phyloP scores from a whole-genome alignment of 768 basidiomycete genomes.

The Boletellus ananiceps region DNA sequence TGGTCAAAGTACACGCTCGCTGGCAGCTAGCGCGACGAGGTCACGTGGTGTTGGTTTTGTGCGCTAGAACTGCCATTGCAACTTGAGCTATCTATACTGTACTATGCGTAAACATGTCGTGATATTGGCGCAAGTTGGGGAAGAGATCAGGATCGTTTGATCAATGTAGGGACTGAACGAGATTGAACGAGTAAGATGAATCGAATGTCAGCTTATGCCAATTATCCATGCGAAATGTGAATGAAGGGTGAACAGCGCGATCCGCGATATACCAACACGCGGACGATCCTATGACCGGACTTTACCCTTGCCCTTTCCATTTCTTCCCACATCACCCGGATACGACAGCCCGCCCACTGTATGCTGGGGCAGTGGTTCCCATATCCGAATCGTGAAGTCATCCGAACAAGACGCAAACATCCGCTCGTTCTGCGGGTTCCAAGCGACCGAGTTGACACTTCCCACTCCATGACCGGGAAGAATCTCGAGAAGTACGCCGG shows the following conservation, averaged over 20 bases:
- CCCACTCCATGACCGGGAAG: slow-evolving; percentile 84
- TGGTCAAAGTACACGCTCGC: no score
- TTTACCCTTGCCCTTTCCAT: slow-evolving; percentile 65
- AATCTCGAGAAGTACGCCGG: slow-evolving; percentile 78
- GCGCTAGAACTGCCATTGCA: slow-evolving; percentile 27
- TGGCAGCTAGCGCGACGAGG: slow-evolving; percentile 2
- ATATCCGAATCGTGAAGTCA: slow-evolving; percentile 86
- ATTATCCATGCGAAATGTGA: slow-evolving; percentile 22
- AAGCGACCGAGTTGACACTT: slow-evolving; percentile 92
- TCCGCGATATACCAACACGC: slow-evolving; percentile 13
- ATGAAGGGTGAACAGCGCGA: slow-evolving; percentile 18
- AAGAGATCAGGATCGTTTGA: slow-evolving; percentile 23
- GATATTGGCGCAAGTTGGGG: slow-evolving; percentile 19
- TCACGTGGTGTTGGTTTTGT: slow-evolving; percentile 26
- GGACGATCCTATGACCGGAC: slow-evolving; percentile 40
- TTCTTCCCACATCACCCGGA: slow-evolving; percentile 21
- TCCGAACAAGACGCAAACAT: slow-evolving; percentile 98
- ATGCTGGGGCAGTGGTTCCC: slow-evolving; percentile 50
- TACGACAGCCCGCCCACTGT: slow-evolving; percentile 17
- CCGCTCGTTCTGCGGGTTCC: slow-evolving; percentile 85
- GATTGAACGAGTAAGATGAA: slow-evolving; percentile 24
- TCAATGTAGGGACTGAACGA: slow-evolving; percentile 19
- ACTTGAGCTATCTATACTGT: slow-evolving; percentile 26
- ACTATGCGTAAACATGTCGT: slow-evolving; percentile 31
- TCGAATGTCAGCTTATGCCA: slow-evolving; percentile 27